These are phyloP conservation scores for Blastobotrys proliferans DNA, from an alignment of 1,139 yeast species.

Conservation along the genomic window DNA sequence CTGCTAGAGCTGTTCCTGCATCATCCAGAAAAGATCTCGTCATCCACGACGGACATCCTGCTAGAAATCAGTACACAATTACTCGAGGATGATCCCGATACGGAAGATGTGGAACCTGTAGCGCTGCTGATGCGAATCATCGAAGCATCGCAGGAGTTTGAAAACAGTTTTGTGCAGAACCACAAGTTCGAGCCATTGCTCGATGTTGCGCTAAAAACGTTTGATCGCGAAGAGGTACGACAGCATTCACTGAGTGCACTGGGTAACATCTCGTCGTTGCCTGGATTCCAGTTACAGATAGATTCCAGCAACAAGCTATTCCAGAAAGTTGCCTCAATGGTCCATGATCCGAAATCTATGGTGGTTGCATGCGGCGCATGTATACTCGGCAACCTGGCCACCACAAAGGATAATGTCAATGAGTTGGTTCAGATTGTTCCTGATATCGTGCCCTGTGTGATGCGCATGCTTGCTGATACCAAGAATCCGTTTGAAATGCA, in stretches of 20 bases:
- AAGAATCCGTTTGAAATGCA: constrained; percentile 25
- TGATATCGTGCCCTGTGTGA: constrained; percentile 11
- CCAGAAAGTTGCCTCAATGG: constrained; percentile 5
- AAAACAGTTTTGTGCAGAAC: constrained; percentile 11
- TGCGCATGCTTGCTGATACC: constrained; percentile 13
- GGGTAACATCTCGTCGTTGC: constrained; percentile 25
- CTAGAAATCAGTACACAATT: constrained; percentile 12
- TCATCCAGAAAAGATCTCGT: constrained; percentile 6
- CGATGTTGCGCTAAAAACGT: constrained; percentile 22
- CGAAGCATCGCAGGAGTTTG: constrained; percentile 14
- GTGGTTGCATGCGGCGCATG: constrained; percentile 22
- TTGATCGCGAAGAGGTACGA: constrained; percentile 18
- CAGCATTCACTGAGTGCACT: constrained; percentile 13
- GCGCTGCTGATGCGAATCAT: constrained; percentile 13
- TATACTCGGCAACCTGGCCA: constrained; percentile 24
- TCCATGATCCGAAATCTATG: constrained; percentile 3
- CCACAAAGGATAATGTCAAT: constrained; percentile 16
- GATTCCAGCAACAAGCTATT: constrained; percentile 15
- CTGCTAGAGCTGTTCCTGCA: constrained; percentile 11
- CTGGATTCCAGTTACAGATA: constrained; percentile 17
- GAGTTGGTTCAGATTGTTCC: constrained; percentile 17
- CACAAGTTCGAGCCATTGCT: constrained; percentile 8
- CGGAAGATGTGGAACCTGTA: constrained; percentile 11
- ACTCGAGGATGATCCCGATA: constrained; percentile 8
- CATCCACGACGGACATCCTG: constrained; percentile 11